Percentiles rank a stretch among this genome's conserved stretches.
Conservation (phyloP, 768 basidiomycete genomes). For the Phanerochaete sordida region DNA sequence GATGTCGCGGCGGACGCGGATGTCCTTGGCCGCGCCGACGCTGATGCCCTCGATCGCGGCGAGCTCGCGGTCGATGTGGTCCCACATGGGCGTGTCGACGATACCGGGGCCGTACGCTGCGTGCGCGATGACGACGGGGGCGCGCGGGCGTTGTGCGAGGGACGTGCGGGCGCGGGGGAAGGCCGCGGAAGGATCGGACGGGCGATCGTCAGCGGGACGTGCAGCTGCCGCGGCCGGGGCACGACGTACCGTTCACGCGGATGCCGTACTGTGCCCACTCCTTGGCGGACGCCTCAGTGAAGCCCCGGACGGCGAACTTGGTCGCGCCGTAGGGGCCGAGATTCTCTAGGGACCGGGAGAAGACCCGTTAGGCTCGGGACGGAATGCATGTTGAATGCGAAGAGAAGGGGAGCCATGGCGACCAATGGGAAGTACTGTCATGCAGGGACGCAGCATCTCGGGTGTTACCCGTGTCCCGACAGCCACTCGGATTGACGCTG, state of each 20-base stretch:
- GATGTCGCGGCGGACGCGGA: conserved; percentile 26
- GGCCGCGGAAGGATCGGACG: background rate
- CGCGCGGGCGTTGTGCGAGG: background rate
- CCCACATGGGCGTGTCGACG: conserved; percentile 31
- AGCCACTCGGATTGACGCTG: too few species aligned
- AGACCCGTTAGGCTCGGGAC: background rate
- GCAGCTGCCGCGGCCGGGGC: background rate
- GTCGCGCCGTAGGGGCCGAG: conserved; percentile 29
- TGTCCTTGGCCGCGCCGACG: conserved; percentile 26
- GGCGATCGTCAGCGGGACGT: background rate
- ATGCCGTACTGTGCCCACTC: conserved; percentile 31
- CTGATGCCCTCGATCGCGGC: conserved; percentile 24
- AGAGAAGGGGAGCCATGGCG: background rate
- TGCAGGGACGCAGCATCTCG: background rate
- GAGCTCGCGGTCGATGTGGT: conserved; percentile 28
- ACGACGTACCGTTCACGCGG: conserved; percentile 28
- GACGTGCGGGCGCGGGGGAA: background rate
- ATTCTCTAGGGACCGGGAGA: conserved; percentile 16
- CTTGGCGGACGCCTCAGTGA: conserved; percentile 30
- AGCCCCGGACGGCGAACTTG: conserved; percentile 32
- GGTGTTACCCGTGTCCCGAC: background rate
- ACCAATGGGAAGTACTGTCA: background rate
- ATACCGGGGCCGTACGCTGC: conserved; percentile 29
- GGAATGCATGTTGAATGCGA: background rate
- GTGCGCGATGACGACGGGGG: background rate